A percentile compares a stretch with the other conserved stretches of the same genome.
These are phyloP conservation scores for Porpolomopsis calyptriformis DNA, from an alignment of 768 basidiomycete species.

Conservation along the genomic window DNA sequence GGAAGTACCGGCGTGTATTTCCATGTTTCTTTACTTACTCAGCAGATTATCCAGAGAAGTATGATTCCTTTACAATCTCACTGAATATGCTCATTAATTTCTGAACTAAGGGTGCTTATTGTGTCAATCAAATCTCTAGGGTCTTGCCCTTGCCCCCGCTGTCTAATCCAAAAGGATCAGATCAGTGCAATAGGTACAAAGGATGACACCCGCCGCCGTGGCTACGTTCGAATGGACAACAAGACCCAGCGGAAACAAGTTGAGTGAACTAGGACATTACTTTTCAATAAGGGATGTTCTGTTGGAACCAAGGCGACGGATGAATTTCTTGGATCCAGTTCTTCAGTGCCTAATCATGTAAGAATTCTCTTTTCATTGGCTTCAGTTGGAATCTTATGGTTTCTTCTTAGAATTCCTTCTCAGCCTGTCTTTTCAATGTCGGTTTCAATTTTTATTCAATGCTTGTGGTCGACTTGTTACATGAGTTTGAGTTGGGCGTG, in stretches of 20 bases:
- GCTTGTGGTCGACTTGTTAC: constrained; percentile 28
- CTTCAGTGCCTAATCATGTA: constrained; percentile 1
- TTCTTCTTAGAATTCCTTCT: constrained; percentile 24
- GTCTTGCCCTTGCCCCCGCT: not conserved
- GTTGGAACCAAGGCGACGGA: constrained; percentile 1
- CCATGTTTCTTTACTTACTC: too few species aligned
- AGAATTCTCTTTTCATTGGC: not conserved
- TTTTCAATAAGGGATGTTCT: not conserved
- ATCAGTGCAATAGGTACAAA: constrained; percentile 11
- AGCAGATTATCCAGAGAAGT: too few species aligned
- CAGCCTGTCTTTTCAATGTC: constrained; percentile 21
- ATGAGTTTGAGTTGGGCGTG: constrained; percentile 12
- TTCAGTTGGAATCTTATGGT: not conserved
- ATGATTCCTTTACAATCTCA: too few species aligned
- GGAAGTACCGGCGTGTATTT: too few species aligned
- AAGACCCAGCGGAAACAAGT: not conserved
- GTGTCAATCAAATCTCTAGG: not conserved
- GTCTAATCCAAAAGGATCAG: not conserved
- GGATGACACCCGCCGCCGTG: constrained; percentile 6
- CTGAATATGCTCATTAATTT: too few species aligned
- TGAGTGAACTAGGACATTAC: not conserved
- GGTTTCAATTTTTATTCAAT: constrained; percentile 29
- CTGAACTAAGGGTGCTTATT: constrained; percentile 2
- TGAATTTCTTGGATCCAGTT: not conserved
- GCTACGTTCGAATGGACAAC: not conserved